Percentiles rank a stretch among this genome's conserved stretches.
Conservation (phyloP, 1,284 basidiomycete genomes). For the Xerocomus nothofagi region DNA sequence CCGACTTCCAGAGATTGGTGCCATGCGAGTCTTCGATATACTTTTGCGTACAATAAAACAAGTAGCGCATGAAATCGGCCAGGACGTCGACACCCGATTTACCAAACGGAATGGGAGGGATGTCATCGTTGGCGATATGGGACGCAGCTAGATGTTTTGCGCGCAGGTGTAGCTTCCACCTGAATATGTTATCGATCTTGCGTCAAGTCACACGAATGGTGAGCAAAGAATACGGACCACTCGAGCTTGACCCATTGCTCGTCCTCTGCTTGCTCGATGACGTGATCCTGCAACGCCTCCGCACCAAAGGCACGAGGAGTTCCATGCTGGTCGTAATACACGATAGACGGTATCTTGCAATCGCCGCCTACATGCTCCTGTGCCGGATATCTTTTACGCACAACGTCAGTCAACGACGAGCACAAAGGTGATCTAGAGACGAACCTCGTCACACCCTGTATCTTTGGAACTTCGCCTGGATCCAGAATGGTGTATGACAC, state of each 20-base stretch:
- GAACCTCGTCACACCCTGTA: slow-evolving; percentile 46
- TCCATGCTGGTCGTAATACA: slow-evolving; percentile 53
- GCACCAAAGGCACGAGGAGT: slow-evolving; percentile 50
- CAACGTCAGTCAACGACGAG: slow-evolving; percentile 1
- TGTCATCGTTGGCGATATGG: slow-evolving; percentile 29
- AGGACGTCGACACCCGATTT: slow-evolving; percentile 50
- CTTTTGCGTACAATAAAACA: slow-evolving; percentile 43
- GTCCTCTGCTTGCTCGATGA: slow-evolving; percentile 45
- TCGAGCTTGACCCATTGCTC: slow-evolving; percentile 48
- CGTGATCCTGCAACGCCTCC: slow-evolving; percentile 46
- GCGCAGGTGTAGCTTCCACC: slow-evolving; percentile 61
- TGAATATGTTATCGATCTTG: slow-evolving; percentile 22
- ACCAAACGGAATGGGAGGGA: slow-evolving; percentile 48
- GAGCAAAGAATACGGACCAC: slow-evolving; percentile 39
- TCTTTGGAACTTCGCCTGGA: slow-evolving; percentile 49
- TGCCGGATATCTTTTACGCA: slow-evolving; percentile 41
- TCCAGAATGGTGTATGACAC: slow-evolving; percentile 47
- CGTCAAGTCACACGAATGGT: not conserved
- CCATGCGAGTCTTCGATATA: slow-evolving; percentile 55
- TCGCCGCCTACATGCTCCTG: slow-evolving; percentile 43
- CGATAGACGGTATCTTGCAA: slow-evolving; percentile 56
- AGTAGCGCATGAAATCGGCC: slow-evolving; percentile 53
- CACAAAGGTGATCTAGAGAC: slow-evolving; percentile 4
- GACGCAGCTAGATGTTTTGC: slow-evolving; percentile 36
- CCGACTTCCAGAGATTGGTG: slow-evolving; percentile 37